phyloP scores from a whole-genome alignment of 305 asterid species.

The Coffea humblotiana region DNA sequence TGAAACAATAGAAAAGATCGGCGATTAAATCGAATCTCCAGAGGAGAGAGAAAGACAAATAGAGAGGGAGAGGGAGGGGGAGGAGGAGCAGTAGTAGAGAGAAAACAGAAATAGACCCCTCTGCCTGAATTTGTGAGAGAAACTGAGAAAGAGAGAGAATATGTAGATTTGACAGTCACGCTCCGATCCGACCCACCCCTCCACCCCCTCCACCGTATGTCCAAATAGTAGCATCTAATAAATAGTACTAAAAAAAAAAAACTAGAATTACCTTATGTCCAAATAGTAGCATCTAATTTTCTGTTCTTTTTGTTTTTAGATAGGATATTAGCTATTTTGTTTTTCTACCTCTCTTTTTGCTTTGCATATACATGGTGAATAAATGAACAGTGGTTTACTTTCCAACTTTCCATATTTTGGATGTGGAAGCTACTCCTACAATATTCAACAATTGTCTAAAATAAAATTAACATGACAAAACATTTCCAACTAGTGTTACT shows the following conservation, averaged over 20 bases:
- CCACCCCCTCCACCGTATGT: neutral
- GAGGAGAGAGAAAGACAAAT: constrained; percentile 33
- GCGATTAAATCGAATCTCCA: constrained; percentile 60
- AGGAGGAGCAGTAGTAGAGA: neutral
- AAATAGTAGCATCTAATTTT: neutral
- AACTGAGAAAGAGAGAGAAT: constrained; percentile 33
- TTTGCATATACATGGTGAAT: too few relatives aligned
- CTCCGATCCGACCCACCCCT: constrained; percentile 43
- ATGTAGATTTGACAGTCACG: constrained; percentile 66
- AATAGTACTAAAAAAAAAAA: neutral
- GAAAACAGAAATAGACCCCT: neutral
- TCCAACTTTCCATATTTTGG: too few relatives aligned
- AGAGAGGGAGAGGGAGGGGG: too few relatives aligned
- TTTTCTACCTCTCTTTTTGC: constrained; percentile 3
- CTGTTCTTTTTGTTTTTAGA: too few relatives aligned
- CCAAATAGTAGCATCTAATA: constrained; percentile 16
- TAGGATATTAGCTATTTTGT: neutral
- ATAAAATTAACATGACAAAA: too few relatives aligned
- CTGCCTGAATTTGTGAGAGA: constrained; percentile 24
- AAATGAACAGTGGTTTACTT: too few relatives aligned
- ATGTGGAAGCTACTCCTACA: too few relatives aligned
- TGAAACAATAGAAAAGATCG: constrained; percentile 47
- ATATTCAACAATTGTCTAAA: too few relatives aligned
- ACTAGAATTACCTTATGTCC: constrained; percentile 4
- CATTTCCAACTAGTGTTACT: too few relatives aligned